Conservation (phyloP, 1,139 yeast genomes). For the Ashbya aceris region DNA sequence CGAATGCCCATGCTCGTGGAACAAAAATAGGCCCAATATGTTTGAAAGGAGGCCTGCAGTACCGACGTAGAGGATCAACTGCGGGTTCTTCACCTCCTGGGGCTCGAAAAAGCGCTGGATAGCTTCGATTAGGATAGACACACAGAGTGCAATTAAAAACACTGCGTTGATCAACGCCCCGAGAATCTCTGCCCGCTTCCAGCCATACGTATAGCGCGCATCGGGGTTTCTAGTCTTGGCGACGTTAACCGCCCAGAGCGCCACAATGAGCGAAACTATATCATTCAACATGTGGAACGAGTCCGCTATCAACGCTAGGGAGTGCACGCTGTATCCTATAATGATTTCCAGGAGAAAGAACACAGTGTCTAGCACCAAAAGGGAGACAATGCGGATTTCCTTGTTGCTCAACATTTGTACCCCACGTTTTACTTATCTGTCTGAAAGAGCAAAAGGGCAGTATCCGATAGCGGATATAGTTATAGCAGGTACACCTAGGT, state of each 20-base stretch:
- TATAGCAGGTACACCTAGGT: too few species aligned
- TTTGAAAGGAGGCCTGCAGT: slow-evolving; percentile 74
- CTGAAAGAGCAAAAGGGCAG: too few species aligned
- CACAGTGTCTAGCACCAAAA: slow-evolving; percentile 65
- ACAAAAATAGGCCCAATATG: slow-evolving; percentile 70
- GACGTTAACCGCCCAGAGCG: slow-evolving; percentile 92
- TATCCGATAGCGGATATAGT: too few species aligned
- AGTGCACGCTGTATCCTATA: slow-evolving; percentile 82
- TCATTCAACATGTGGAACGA: slow-evolving; percentile 97
- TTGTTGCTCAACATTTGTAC: slow-evolving; percentile 34
- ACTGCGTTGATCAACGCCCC: slow-evolving; percentile 94
- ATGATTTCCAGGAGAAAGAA: slow-evolving; percentile 82
- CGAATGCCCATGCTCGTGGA: slow-evolving; percentile 76
- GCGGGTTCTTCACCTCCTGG: slow-evolving; percentile 68
- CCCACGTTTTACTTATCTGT: slow-evolving; percentile 33
- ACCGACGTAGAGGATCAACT: slow-evolving; percentile 74
- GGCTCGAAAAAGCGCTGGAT: slow-evolving; percentile 81
- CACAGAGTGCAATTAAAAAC: slow-evolving; percentile 81
- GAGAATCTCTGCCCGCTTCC: slow-evolving; percentile 92
- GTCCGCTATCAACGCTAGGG: slow-evolving; percentile 88
- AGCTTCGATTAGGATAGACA: slow-evolving; percentile 88
- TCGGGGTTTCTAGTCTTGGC: slow-evolving; percentile 79
- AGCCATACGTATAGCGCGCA: slow-evolving; percentile 84
- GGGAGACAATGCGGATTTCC: slow-evolving; percentile 63
- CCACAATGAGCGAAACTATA: slow-evolving; percentile 79